Evolutionary conservation across 2,329 filamentous ascomycete species (phyloP).

Genomic region (Fusarium coicis): DNA sequence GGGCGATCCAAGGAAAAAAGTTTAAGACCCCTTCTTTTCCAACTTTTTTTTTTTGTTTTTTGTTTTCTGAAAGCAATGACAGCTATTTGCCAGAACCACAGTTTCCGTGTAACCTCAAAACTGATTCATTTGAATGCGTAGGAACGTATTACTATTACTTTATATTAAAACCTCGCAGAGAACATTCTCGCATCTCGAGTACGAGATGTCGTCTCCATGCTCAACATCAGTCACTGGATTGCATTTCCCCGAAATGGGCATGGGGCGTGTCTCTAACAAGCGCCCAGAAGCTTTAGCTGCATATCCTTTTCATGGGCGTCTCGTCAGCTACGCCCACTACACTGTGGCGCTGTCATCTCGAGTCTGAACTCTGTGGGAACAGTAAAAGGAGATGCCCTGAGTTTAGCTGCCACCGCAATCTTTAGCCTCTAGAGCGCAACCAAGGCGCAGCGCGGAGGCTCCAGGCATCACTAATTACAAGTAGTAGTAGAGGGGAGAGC

Average conservation of each 20-base stretch:
- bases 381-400: conserved; percentile 20
- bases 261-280: conserved; percentile 33
- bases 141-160: background rate
- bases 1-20: conserved; percentile 10
- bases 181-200: conserved; percentile 12
- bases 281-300: conserved; percentile 37
- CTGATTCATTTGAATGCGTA: background rate
- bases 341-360: conserved; percentile 23
- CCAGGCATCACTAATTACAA: conserved; percentile 9
- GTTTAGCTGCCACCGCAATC: conserved; percentile 44
- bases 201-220: conserved; percentile 7
- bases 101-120: background rate
- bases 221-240: conserved; percentile 11
- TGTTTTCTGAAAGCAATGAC: background rate
- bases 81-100: background rate
- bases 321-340: conserved; percentile 38
- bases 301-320: conserved; percentile 21
- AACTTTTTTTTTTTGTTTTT: conserved; percentile 23
- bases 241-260: conserved; percentile 8
- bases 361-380: conserved; percentile 15
- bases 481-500: background rate
- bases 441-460: conserved; percentile 12
- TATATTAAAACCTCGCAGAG: background rate
- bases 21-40: conserved; percentile 31
- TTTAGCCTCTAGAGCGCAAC: conserved; percentile 33